Conservation (phyloP, 495 filamentous ascomycete species). For the Hamigera avellanea region DNA sequence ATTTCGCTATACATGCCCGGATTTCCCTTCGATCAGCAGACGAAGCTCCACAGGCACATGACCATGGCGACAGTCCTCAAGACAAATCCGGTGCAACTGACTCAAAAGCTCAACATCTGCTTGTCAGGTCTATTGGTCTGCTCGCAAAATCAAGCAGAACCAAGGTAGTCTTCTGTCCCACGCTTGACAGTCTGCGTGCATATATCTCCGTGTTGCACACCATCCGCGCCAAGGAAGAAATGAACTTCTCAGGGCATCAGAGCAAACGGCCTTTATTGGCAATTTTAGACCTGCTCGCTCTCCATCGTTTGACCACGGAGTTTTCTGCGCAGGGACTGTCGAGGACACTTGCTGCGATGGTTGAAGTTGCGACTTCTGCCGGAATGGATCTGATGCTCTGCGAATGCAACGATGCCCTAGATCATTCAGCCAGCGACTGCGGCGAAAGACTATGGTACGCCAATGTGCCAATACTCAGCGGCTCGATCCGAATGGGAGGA, state of each 20-base stretch:
- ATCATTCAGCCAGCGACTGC: conserved; percentile 13
- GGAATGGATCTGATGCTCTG: conserved; percentile 25
- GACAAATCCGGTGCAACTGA: conserved; percentile 3
- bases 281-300: conserved; percentile 51
- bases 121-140: conserved; percentile 55
- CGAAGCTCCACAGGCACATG: not conserved
- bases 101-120: conserved; percentile 25
- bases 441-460: conserved; percentile 38
- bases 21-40: not conserved
- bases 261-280: conserved; percentile 35
- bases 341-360: conserved; percentile 51
- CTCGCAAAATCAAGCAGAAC: conserved; percentile 57
- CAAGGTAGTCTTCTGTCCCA: conserved; percentile 58
- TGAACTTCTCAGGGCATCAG: not conserved
- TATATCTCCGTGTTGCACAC: conserved; percentile 48
- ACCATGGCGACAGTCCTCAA: not conserved
- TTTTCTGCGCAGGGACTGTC: conserved; percentile 76
- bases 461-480: conserved; percentile 51
- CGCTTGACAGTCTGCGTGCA: conserved; percentile 64
- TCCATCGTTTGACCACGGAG: conserved; percentile 65
- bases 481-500: conserved; percentile 38
- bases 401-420: conserved; percentile 28
- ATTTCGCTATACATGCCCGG: conserved; percentile 13
- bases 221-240: not conserved
- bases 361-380: conserved; percentile 46